A percentile compares a stretch with the other conserved stretches of the same genome.
These are phyloP conservation scores for Colletotrichum costaricense DNA, from an alignment of 2,329 filamentous ascomycete species.

Conservation along the genomic window DNA sequence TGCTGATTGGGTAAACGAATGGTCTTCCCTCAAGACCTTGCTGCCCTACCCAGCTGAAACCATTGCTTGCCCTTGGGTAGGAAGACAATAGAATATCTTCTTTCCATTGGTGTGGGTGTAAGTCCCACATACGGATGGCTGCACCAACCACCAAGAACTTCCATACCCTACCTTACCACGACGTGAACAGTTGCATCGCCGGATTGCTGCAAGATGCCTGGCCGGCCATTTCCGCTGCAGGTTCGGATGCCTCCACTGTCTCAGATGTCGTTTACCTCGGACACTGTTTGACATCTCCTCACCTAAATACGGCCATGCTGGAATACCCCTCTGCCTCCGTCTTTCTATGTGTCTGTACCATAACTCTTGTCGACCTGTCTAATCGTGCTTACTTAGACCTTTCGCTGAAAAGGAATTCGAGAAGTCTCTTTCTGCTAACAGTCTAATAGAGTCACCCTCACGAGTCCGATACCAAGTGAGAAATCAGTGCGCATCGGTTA, in stretches of 20 bases:
- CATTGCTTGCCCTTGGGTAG: background rate
- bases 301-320: background rate
- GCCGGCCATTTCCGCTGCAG: background rate
- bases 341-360: too few relatives aligned
- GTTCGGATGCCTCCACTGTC: background rate
- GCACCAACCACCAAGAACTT: background rate
- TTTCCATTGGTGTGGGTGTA: background rate
- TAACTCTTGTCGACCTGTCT: too few relatives aligned
- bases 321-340: background rate
- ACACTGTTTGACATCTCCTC: background rate
- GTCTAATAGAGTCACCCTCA: too few relatives aligned
- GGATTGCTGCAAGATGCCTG: background rate
- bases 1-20: background rate
- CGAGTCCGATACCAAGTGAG: too few relatives aligned
- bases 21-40: background rate
- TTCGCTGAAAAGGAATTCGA: too few relatives aligned
- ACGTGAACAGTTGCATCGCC: background rate
- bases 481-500: background rate
- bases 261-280: background rate
- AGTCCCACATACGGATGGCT: background rate
- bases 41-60: background rate
- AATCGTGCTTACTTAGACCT: too few relatives aligned
- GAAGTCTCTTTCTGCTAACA: background rate
- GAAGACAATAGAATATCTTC: background rate
- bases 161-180: background rate